Evolutionary conservation across 202 grass and related monocot genomes (phyloP), one percentile per base, ranked within the genome.

Genomic region (Brachypodium distachyon): DNA sequence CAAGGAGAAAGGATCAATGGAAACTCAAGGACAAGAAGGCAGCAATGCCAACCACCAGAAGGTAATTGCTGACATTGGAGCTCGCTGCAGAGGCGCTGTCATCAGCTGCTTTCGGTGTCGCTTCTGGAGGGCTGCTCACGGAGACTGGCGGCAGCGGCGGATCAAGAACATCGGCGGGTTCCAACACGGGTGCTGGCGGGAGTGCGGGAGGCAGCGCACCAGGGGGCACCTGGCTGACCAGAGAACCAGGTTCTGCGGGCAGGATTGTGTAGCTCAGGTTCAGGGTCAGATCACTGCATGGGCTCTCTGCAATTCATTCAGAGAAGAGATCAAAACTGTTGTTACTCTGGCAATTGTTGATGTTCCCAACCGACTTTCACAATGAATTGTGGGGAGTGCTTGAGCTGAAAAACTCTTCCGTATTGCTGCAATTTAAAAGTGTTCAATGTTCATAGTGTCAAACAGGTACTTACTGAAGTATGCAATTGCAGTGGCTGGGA

Each of bases 221-320:
- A 4, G 77, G 85, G 5, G 34, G 58, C 0, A 90, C 96, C 10
- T 82, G 14, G 38, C 51, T 32, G 9, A 91, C 73, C 78, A 99
- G 71, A 61, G 77, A 69, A 39, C 96, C 96, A 5, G 96, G 89
- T 28, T 86, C 40, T 51, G 85, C 79, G 2, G 91, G 64, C 55
- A 93, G 56, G 62, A 92, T 96, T 13, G 96, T 61, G 87, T 86
- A 99, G 64, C 73, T 79, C 68, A 96, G 59, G 40, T 99, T 89
- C 43, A 78, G 72, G 34, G 37, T 78, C 49, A 82, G 16, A 63
- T 95, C 88, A 21, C 89, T 87, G 86, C 96, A 99, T 26, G 92
- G 92, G 51, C 89, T 96, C 83, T 52, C 96, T 99, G 85, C 86
- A 80, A 60, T 66, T 62, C 74, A 88, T 53, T 88, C 13, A 74